Evolutionary conservation across 108 stramenopile genomes (phyloP), one percentile per base, ranked within the genome.

Genomic region (Seminavis robusta): DNA sequence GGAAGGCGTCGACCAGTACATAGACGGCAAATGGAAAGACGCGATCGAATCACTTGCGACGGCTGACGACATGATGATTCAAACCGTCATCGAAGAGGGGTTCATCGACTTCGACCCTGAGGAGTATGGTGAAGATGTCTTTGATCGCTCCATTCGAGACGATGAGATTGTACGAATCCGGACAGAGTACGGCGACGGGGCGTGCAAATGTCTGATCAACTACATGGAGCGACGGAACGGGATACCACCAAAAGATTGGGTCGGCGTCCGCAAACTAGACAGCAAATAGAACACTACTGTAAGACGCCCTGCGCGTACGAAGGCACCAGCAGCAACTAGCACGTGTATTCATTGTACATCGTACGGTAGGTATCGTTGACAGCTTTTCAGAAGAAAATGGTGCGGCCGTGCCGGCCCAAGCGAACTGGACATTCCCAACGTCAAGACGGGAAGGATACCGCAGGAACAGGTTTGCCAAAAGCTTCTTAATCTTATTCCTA

Each of bases 51-150:
- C 47, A 13, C 60, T 96, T 16, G 65, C 79, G 37, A 67, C 64
- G 45, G 85, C 84, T 33, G 83, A 94, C 56, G 52, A 71, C 54
- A 80, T 86, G 61, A 96, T 96, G 92, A 51, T 74, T 33, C 81
- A 84, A 28, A 84, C 73, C 46, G 87, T 74, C 46, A 63, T 76
- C 49, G 90, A 86, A 37, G 67, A 66, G 42, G 83, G 80, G 3
- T 84, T 68, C 46, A 36, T 82, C 4, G 67, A 74, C 23, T 67
- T 63, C 33, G 76, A 81, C 6, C 47, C 64, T 28, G 61, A 73
- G 10, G 60, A 67, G n/a, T 39, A 47, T n/a, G 54, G 37, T 21
- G 61, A 43, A 0, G 38, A 74, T 44, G 10, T 74, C 26, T 71
- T 76, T 45, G 75, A 76, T 42, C 26, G 49, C 10, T 45, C 28